Percentiles rank a stretch among this genome's conserved stretches.
Conservation (phyloP, 257 asterid species). For the Handroanthus guayacan region DNA sequence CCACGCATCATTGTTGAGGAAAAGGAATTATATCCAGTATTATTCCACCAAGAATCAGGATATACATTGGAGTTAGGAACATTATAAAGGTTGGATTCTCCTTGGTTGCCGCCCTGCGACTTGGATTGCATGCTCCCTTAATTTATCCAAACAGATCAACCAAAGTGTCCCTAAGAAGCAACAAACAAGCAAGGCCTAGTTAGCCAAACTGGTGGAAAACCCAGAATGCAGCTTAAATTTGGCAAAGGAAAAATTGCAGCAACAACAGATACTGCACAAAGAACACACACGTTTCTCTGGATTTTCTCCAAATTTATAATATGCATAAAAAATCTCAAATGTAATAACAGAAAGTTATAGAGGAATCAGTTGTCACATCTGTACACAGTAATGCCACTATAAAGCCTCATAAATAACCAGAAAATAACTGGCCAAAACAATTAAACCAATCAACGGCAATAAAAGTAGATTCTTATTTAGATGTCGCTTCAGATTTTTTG, state of each 20-base stretch:
- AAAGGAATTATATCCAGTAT: conserved; percentile 51
- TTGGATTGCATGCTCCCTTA: conserved; percentile 67
- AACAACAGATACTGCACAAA: background rate
- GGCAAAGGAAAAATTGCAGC: background rate
- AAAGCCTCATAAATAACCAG: background rate
- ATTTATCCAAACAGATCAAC: conserved; percentile 30
- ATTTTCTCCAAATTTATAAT: background rate
- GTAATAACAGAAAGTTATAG: conserved; percentile 9
- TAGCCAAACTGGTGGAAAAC: conserved; percentile 6
- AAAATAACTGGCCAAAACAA: background rate
- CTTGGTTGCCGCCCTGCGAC: conserved; percentile 52
- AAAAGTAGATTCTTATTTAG: background rate
- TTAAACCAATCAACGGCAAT: background rate
- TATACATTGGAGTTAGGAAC: conserved; percentile 45
- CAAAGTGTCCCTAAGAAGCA: conserved; percentile 34
- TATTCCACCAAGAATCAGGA: conserved; percentile 67
- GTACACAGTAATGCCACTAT: background rate
- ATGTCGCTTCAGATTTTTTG: background rate
- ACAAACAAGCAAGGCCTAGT: conserved; percentile 26
- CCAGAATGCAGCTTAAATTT: background rate
- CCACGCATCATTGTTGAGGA: conserved; percentile 55
- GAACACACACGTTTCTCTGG: background rate
- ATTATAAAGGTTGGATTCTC: conserved; percentile 46
- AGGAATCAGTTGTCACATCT: conserved; percentile 14
- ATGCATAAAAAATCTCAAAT: background rate